These are phyloP conservation scores for Tanacetum coccineum DNA, from an alignment of 129 eudicot genomes.

Conservation along the genomic window DNA sequence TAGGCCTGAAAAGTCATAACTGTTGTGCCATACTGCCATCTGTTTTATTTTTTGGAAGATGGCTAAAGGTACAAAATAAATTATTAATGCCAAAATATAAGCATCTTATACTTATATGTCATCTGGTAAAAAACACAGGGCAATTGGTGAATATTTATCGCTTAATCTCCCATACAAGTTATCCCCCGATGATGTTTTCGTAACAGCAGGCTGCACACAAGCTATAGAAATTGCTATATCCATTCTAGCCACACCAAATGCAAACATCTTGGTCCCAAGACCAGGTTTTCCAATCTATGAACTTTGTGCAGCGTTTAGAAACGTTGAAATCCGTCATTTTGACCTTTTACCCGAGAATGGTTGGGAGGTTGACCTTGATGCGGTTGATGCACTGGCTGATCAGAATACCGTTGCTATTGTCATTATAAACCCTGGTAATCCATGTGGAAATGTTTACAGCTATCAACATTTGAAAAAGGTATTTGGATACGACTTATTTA, in stretches of 20 bases:
- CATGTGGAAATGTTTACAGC: conserved; percentile 90
- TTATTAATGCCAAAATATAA: neutral
- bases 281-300: conserved; percentile 95
- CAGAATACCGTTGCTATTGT: conserved; percentile 80
- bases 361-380: conserved; percentile 80
- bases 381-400: conserved; percentile 68
- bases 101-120: conserved; percentile 1
- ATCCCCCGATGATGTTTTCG: conserved; percentile 66
- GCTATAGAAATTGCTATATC: conserved; percentile 80
- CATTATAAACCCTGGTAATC: conserved; percentile 95
- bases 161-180: conserved; percentile 76
- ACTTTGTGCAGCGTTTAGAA: conserved; percentile 81
- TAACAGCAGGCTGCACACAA: conserved; percentile 95
- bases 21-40: conserved; percentile 6
- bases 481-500: conserved; percentile 2
- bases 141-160: conserved; percentile 69
- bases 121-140: conserved; percentile 48
- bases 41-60: neutral
- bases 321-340: conserved; percentile 69
- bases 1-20: neutral
- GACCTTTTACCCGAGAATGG: conserved; percentile 67
- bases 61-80: neutral
- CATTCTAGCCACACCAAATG: conserved; percentile 67
- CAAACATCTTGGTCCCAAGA: conserved; percentile 83
- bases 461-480: conserved; percentile 80